Evolutionary conservation across 371 early-diverging fungal genomes (phyloP).

Genomic region (Mucor velutinosus): DNA sequence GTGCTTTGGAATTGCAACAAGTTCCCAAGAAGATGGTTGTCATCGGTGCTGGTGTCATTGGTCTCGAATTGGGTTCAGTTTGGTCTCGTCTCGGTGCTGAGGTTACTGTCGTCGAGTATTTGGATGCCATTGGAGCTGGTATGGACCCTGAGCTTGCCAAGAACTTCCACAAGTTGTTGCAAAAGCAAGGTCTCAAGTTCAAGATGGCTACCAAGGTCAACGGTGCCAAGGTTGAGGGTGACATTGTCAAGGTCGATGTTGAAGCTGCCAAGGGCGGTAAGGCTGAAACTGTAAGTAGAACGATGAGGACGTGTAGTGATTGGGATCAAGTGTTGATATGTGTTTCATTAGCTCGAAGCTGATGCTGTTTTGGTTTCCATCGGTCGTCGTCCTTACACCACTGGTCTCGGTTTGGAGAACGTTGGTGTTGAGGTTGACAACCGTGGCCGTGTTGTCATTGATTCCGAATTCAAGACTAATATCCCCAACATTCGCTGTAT

Average conservation of each 20-base stretch:
- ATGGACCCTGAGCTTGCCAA: conserved; percentile 96
- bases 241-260: conserved; percentile 87
- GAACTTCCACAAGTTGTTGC: conserved; percentile 86
- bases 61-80: conserved; percentile 97
- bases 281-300: conserved; percentile 70
- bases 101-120: conserved; percentile 96
- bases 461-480: conserved; percentile 89
- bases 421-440: conserved; percentile 88
- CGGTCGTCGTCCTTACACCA: conserved; percentile 95
- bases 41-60: conserved; percentile 99
- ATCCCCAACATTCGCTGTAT: conserved; percentile 91
- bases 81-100: conserved; percentile 96
- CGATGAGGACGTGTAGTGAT: neutral
- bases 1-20: conserved; percentile 90
- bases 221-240: conserved; percentile 80
- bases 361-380: conserved; percentile 94
- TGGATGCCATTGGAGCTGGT: conserved; percentile 94
- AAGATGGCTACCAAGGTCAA: conserved; percentile 97
- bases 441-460: conserved; percentile 88
- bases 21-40: conserved; percentile 98
- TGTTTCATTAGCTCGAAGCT: conserved; percentile 66
- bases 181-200: conserved; percentile 98
- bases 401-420: conserved; percentile 88
- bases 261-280: conserved; percentile 89
- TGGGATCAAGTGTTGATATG: neutral